A percentile compares a stretch with the other conserved stretches of the same genome.
Conservation (phyloP, 2,329 filamentous ascomycete genomes). For the Chrysoporthe puriensis region DNA sequence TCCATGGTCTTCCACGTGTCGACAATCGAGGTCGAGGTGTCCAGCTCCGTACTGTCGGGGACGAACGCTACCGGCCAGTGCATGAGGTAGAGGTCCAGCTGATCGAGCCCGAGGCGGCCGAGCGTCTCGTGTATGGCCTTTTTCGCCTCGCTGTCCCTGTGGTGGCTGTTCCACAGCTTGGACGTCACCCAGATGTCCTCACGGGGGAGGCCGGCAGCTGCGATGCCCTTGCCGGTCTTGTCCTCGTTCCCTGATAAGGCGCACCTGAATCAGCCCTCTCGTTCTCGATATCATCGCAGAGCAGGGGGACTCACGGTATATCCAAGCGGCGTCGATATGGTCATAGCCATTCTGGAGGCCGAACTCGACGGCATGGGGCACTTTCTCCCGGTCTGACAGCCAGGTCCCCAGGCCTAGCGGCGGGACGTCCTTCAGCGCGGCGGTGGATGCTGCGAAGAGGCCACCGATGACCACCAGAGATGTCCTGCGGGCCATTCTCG, state of each 20-base stretch:
- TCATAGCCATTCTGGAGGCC: conserved; percentile 28
- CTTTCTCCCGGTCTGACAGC: conserved; percentile 26
- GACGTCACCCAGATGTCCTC: conserved; percentile 58
- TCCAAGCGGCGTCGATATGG: conserved; percentile 29
- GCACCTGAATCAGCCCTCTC: background rate
- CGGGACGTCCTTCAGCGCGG: conserved; percentile 25
- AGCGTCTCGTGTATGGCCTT: conserved; percentile 52
- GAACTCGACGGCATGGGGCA: conserved; percentile 27
- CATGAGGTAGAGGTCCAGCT: conserved; percentile 58
- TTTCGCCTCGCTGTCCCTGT: conserved; percentile 41
- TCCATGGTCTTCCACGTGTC: conserved; percentile 64
- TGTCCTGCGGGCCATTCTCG: conserved; percentile 12
- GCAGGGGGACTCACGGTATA: conserved; percentile 22
- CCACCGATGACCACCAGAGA: conserved; percentile 6
- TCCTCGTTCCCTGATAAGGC: conserved; percentile 47
- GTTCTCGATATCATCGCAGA: background rate
- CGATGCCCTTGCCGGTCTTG: conserved; percentile 51
- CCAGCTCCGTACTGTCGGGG: conserved; percentile 36
- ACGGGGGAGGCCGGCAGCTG: conserved; percentile 50
- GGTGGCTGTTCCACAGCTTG: conserved; percentile 42
- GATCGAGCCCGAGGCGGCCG: conserved; percentile 50
- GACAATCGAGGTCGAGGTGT: conserved; percentile 34
- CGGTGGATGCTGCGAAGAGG: conserved; percentile 15
- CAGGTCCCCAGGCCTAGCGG: conserved; percentile 28
- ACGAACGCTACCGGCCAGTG: conserved; percentile 53